Percentiles rank a stretch among this genome's conserved stretches.
Conservation (phyloP, 306 rosid species). For the Hylodesmum podocarpum region DNA sequence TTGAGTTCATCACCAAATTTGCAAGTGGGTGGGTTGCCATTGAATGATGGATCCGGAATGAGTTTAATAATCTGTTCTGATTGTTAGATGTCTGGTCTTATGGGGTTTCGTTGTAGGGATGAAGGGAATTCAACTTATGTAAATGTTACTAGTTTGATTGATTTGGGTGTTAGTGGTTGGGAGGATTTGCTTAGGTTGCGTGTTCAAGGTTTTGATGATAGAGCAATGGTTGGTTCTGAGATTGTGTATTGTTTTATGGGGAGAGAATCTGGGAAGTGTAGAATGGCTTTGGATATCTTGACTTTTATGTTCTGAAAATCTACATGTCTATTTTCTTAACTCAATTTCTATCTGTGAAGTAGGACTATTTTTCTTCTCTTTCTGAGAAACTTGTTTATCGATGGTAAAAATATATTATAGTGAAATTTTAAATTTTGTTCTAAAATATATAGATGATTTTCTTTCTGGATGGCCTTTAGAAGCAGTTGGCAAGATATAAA, state of each 20-base stretch:
- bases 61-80: not conserved
- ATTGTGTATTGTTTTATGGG: not conserved
- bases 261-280: not conserved
- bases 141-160: not conserved
- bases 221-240: not conserved
- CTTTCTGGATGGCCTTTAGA: not conserved
- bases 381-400: not conserved
- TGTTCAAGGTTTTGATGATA: not conserved
- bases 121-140: not conserved
- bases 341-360: not conserved
- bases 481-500: not conserved
- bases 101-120: not conserved
- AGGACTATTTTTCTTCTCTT: not conserved
- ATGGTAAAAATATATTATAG: not conserved
- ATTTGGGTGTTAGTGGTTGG: not conserved
- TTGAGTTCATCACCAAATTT: not conserved
- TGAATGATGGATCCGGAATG: not conserved
- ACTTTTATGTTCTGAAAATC: not conserved
- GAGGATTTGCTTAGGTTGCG: not conserved
- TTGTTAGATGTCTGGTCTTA: not conserved
- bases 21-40: not conserved
- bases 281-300: not conserved
- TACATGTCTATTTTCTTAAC: not conserved
- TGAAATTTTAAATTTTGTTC: not conserved
- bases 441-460: not conserved